Conservation (phyloP, 116 monocot genomes). For the Posidonia oceanica region DNA sequence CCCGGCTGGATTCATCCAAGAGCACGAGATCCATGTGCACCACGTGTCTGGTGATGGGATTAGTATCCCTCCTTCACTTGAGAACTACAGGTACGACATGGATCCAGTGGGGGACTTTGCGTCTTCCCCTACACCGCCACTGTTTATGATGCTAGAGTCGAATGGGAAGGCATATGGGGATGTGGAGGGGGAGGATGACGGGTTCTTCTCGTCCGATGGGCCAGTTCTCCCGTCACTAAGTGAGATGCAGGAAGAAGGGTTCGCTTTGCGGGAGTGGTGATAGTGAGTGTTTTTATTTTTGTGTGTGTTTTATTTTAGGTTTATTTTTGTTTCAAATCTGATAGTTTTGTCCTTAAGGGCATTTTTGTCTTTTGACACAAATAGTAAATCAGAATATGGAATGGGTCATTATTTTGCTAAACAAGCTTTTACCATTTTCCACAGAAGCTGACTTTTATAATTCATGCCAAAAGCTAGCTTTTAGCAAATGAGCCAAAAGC, state of each 20-base stretch:
- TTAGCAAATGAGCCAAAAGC: too few species aligned
- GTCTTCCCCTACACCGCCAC: slow-evolving; percentile 12
- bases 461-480: too few species aligned
- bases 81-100: slow-evolving; percentile 10
- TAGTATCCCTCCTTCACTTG: slow-evolving; percentile 12
- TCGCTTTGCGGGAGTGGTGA: slow-evolving; percentile 56
- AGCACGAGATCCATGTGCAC: slow-evolving; percentile 8
- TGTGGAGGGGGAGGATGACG: slow-evolving; percentile 13
- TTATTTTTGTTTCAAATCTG: too few species aligned
- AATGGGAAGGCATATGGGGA: slow-evolving; percentile 29
- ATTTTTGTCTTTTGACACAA: too few species aligned
- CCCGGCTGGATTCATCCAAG: not conserved
- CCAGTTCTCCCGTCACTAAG: slow-evolving; percentile 30
- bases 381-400: too few species aligned
- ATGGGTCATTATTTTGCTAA: too few species aligned
- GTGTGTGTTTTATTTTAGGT: too few species aligned
- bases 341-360: too few species aligned
- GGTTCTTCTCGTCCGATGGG: slow-evolving; percentile 29
- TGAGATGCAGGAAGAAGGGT: slow-evolving; percentile 72
- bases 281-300: slow-evolving; percentile 26
- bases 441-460: too few species aligned
- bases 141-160: slow-evolving; percentile 30
- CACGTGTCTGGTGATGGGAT: slow-evolving; percentile 6
- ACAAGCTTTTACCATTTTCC: too few species aligned
- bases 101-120: slow-evolving; percentile 12